A percentile compares a stretch with the other conserved stretches of the same genome.
phyloP scores from a whole-genome alignment of 257 asterid genomes.

The Lycium ferocissimum region DNA sequence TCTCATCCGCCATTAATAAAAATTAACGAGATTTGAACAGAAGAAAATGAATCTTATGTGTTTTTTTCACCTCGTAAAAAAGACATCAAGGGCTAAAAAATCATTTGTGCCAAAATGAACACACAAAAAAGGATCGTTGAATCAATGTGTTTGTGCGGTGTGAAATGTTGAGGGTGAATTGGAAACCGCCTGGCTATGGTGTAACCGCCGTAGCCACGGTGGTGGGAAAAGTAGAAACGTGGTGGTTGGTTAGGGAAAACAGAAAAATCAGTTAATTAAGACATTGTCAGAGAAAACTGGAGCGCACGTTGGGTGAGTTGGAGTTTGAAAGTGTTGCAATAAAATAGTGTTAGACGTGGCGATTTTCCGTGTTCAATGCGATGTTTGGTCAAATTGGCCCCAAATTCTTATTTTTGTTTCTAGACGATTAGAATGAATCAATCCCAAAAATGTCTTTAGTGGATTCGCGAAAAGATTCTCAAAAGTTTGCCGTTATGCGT shows the following conservation, averaged over 20 bases:
- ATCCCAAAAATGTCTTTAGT: neutral
- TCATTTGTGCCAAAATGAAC: no score
- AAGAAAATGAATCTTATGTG: no score
- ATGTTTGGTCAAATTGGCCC: neutral
- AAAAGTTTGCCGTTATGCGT: neutral
- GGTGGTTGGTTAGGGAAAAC: neutral
- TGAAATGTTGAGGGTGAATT: neutral
- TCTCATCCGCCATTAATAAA: constrained; percentile 53
- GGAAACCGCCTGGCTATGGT: constrained; percentile 29
- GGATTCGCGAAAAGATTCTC: neutral
- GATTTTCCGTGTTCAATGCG: neutral
- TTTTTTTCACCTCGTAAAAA: no score
- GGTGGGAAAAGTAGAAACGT: constrained; percentile 6
- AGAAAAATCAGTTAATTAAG: neutral
- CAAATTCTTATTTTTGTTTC: neutral
- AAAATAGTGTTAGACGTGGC: constrained; percentile 7
- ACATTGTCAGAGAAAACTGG: neutral
- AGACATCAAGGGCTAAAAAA: no score
- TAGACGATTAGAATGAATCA: neutral
- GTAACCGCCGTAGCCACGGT: constrained; percentile 34
- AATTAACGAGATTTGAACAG: neutral
- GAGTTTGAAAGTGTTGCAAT: neutral
- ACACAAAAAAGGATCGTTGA: neutral
- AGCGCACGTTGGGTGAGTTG: constrained; percentile 1
- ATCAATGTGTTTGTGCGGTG: neutral